These are phyloP conservation scores for Luzula sylvatica DNA, from an alignment of 176 grass and related monocot species.

Conservation along the genomic window DNA sequence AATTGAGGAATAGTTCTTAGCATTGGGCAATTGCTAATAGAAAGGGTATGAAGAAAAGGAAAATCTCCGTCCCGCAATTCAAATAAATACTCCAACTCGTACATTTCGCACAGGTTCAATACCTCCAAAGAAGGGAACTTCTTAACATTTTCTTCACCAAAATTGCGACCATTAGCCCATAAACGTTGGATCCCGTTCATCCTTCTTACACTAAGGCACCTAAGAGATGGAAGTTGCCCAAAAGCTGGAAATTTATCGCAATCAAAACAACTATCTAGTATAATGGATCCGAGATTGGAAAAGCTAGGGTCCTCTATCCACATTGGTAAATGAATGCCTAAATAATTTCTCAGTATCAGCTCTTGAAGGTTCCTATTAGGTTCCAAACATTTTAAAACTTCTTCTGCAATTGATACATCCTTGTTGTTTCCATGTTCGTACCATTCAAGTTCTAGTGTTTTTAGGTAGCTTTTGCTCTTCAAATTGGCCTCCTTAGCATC, in stretches of 20 bases:
- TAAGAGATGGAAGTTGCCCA: conserved; percentile 21
- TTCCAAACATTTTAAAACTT: conserved; percentile 12
- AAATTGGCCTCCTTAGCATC: conserved; percentile 19
- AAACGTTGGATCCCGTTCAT: conserved; percentile 19
- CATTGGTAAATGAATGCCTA: conserved; percentile 15
- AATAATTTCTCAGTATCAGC: conserved; percentile 17
- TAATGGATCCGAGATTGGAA: conserved; percentile 12
- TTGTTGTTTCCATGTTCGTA: background rate
- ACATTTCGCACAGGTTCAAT: background rate
- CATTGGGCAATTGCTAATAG: conserved; percentile 11
- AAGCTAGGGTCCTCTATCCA: conserved; percentile 20
- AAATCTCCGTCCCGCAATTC: conserved; percentile 3
- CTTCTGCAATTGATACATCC: background rate
- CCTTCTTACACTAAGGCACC: conserved; percentile 10
- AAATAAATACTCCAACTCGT: conserved; percentile 16
- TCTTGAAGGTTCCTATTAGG: conserved; percentile 18
- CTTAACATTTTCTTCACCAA: too few relatives aligned
- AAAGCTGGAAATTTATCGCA: conserved; percentile 18
- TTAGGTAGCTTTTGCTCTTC: conserved; percentile 19
- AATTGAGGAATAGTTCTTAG: conserved; percentile 10
- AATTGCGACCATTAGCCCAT: background rate
- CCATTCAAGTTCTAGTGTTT: conserved; percentile 26
- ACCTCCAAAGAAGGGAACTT: conserved; percentile 23
- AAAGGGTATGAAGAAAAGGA: conserved; percentile 19
- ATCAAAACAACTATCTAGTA: conserved; percentile 18